Conservation (phyloP, 2,329 filamentous ascomycete species). For the Beauveria brongniartii region DNA sequence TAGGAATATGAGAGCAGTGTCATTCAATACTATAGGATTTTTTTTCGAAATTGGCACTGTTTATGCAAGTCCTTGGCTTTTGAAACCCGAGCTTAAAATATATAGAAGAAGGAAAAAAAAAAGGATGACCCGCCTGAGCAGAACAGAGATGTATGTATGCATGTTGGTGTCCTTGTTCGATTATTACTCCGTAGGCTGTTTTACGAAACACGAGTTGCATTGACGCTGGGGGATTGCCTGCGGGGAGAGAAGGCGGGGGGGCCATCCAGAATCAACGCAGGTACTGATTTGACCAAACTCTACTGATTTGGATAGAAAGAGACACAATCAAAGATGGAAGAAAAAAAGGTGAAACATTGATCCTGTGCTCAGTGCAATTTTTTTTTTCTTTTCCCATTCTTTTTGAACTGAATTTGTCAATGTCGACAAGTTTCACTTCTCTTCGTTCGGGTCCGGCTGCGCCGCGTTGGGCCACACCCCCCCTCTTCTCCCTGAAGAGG, state of each 20-base stretch:
- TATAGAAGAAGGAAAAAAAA: no score
- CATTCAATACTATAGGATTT: neutral
- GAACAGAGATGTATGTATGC: neutral
- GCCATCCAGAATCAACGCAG: neutral
- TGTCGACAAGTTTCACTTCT: neutral
- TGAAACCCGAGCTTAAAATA: neutral
- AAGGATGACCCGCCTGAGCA: neutral
- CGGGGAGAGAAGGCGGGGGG: neutral
- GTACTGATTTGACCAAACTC: neutral
- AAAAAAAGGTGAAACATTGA: constrained; percentile 1
- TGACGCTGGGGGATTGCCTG: neutral
- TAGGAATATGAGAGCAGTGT: no score
- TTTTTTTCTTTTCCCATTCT: neutral
- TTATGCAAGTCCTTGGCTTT: neutral
- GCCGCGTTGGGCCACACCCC: neutral
- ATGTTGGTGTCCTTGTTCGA: neutral
- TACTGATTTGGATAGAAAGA: neutral
- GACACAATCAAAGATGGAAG: neutral
- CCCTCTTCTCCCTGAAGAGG: neutral
- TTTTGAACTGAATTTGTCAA: neutral
- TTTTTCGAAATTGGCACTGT: neutral
- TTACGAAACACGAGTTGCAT: neutral
- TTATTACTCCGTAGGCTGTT: neutral
- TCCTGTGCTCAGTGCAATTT: neutral
- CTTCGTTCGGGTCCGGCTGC: neutral